Evolutionary conservation across 176 grass and related monocot genomes (phyloP), one percentile per base, ranked within the genome.

Genomic region (Paspalum notatum): DNA sequence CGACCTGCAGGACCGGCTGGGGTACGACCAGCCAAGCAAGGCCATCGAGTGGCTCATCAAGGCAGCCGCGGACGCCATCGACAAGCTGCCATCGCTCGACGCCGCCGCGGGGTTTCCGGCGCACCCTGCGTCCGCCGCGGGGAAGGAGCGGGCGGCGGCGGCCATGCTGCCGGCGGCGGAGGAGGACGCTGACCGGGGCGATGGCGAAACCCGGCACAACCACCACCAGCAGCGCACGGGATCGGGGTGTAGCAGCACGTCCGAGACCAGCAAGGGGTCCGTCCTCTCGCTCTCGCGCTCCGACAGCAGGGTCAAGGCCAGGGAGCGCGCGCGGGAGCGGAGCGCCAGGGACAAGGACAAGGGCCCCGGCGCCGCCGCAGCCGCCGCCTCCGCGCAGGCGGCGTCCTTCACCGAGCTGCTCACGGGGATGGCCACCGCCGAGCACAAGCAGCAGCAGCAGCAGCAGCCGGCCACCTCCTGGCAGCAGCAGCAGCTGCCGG

Each of bases 1-100:
- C 77, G 94, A 97, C 82, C 84, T 97, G 75, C 94, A 97, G 80
- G 94, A 97, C 62, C 86, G 94, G 0, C 86, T 97, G 9, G 94
- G 94, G 0, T 91, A 87, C 25, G 91, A 97, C 86, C 94, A 93
- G 84, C 91, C 94, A 0, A 97, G 94, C 77, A 97, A 97, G 83
- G 94, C 94, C 14, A 89, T 97, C 69, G 94, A 97, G 81, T 97
- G 94, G 94, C 90, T 97, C 75, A 97, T 97, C 77, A 87, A 91
- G 64, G 91, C 91, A 0, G 94, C 94, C 44, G 45, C 88, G 3
- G 78, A 62, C 27, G 91, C 94, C 45, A 97, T 97, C 76, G 88
- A 97, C 76, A 92, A 87, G 84, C 86, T 97, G 2, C 94, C 94
- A 0, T 56, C 68, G 10, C 88, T 93, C 15, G 86, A 89, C 13